Evolutionary conservation across 495 filamentous ascomycete genomes (phyloP).

Genomic region (Halenospora varia): DNA sequence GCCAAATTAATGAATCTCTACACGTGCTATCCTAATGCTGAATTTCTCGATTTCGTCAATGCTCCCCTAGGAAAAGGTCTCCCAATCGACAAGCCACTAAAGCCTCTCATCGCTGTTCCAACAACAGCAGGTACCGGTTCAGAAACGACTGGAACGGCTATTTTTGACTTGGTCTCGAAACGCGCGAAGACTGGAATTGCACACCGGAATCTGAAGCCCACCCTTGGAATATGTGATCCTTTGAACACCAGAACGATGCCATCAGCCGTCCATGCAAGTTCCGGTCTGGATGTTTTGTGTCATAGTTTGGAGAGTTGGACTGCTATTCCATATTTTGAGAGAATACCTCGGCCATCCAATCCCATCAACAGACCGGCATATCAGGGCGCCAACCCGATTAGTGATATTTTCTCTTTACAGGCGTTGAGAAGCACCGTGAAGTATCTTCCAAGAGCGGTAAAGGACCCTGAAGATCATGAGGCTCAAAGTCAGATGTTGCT

Average conservation of each 20-base stretch:
- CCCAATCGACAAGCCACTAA: slow-evolving; percentile 74
- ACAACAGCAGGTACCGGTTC: slow-evolving; percentile 94
- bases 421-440: slow-evolving; percentile 78
- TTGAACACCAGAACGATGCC: slow-evolving; percentile 96
- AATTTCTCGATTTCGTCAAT: slow-evolving; percentile 97
- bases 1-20: slow-evolving; percentile 99
- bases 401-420: slow-evolving; percentile 87
- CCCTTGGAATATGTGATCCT: slow-evolving; percentile 92
- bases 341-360: slow-evolving; percentile 79
- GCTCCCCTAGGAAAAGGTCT: slow-evolving; percentile 85
- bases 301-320: slow-evolving; percentile 94
- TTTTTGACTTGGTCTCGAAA: slow-evolving; percentile 88
- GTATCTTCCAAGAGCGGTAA: slow-evolving; percentile 82
- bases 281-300: slow-evolving; percentile 91
- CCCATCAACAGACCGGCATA: slow-evolving; percentile 91
- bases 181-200: slow-evolving; percentile 94
- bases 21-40: slow-evolving; percentile 77
- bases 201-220: slow-evolving; percentile 91
- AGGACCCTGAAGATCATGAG: slow-evolving; percentile 84
- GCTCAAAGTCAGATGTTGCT: slow-evolving; percentile 94
- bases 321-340: slow-evolving; percentile 86
- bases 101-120: slow-evolving; percentile 85
- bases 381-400: slow-evolving; percentile 96
- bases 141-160: slow-evolving; percentile 95
- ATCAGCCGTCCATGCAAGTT: slow-evolving; percentile 79